Evolutionary conservation across 2,329 filamentous ascomycete genomes (phyloP).

Genomic region (Dactylonectria estremocensis): DNA sequence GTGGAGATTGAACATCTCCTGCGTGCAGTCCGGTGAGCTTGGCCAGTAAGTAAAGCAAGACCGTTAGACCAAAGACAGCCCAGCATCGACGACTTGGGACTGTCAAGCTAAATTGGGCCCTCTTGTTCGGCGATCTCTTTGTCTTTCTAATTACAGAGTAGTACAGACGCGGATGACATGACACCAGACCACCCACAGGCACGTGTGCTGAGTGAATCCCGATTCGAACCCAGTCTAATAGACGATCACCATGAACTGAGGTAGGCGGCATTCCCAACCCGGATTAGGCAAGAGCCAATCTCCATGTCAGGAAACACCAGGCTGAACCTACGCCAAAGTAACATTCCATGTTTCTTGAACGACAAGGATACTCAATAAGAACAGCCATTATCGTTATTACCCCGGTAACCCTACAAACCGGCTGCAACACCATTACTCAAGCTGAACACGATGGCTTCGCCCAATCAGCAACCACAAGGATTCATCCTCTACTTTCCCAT

Average conservation of each 20-base stretch:
- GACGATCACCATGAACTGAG: no score
- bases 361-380: no score
- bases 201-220: constrained; percentile 6
- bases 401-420: background rate
- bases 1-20: constrained; percentile 13
- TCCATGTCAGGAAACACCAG: constrained; percentile 1
- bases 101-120: background rate
- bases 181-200: background rate
- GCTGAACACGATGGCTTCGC: background rate
- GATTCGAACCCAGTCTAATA: background rate
- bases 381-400: background rate
- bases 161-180: background rate
- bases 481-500: constrained; percentile 1
- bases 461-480: background rate
- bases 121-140: constrained; percentile 1
- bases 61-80: background rate
- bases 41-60: constrained; percentile 7
- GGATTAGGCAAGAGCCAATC: constrained; percentile 15
- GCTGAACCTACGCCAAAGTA: background rate
- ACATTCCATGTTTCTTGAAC: background rate
- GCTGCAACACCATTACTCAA: background rate
- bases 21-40: constrained; percentile 8
- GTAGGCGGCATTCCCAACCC: constrained; percentile 4
- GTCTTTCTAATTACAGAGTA: no score
- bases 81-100: no score